Evolutionary conservation across 2,329 filamentous ascomycete genomes (phyloP).

Genomic region (Hypoxylon sp.): DNA sequence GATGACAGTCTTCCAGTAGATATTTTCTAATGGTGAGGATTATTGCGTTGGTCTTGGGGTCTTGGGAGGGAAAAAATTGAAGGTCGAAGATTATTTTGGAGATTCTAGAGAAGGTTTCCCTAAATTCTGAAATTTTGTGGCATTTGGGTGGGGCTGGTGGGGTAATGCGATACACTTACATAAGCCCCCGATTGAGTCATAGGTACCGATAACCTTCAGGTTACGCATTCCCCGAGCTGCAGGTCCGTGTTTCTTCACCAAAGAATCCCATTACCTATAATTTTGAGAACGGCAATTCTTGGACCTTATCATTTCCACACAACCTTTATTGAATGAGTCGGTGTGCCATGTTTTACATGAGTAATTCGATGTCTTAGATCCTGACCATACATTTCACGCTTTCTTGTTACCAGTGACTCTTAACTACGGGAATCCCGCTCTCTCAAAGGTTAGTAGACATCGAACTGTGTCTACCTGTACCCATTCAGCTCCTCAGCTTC

Average conservation of each 20-base stretch:
- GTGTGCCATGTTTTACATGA: not conserved
- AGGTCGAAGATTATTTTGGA: slow-evolving; percentile 16
- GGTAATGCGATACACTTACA: not conserved
- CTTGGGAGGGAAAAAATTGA: slow-evolving; percentile 22
- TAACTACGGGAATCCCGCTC: too few species aligned
- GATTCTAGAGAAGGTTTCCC: not conserved
- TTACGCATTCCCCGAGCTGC: not conserved
- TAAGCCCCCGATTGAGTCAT: not conserved
- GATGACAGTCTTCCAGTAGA: slow-evolving; percentile 89
- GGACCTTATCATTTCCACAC: not conserved
- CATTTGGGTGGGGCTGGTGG: not conserved
- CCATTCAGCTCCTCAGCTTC: not conserved
- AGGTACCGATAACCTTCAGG: not conserved
- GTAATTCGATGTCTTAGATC: not conserved
- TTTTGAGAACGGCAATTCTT: not conserved
- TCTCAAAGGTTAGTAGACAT: too few species aligned
- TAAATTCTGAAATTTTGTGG: not conserved
- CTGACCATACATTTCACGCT: not conserved
- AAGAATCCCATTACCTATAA: not conserved
- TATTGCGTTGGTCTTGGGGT: slow-evolving; percentile 52
- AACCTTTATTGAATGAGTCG: not conserved
- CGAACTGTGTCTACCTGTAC: not conserved
- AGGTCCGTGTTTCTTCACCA: not conserved
- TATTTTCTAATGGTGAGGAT: slow-evolving; percentile 80
- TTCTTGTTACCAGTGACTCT: too few species aligned